Evolutionary conservation across 148 eudicot genomes (phyloP), one percentile per base, ranked within the genome.

Genomic region (Vaccinium vitisidaea): DNA sequence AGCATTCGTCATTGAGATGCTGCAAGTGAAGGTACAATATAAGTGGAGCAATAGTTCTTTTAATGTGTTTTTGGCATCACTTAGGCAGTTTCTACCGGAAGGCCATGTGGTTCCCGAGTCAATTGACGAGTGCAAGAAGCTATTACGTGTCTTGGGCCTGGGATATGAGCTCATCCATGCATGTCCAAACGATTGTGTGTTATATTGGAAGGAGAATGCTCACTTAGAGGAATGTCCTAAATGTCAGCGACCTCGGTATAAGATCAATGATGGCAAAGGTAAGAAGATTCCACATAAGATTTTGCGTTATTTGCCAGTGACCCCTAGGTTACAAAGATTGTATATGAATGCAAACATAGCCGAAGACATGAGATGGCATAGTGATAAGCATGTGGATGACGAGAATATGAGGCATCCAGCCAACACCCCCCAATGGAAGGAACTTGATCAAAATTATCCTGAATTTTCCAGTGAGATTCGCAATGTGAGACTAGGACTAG

Each of bases 281-380:
- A 78, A 78, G 25, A 78, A 78, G 50, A 30, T 78, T 1, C 81
- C 81, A 1, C 81, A 78, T 7, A 58, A 58, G 49, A 56, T 80
- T 14, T 18, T 80, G 21, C 27, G 14, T 16, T 80, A 58, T 19
- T 80, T 80, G 30, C 6, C 52, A 5, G 2, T 80, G n/a, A 80
- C 15, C 5, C 48, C 48, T 15, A 49, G 81, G 59, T n/a, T 75
- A 23, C 15, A 58, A 39, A 32, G 81, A 25, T 18, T 84, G 53
- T 84, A 74, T 48, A 54, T 25, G 49, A 75, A 71, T 14, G 23
- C 55, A 18, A 21, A 36, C 18, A 84, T 43, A 27, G 39, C 75
- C 2, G 55, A 83, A 32, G 58, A 58, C 58, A 86, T 61, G 84
- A 50, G 52, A 36, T 76, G 80, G 32, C 61, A 79, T 23, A 79